Conservation (phyloP, 176 grass and related monocot species). For the Avena eriantha region DNA sequence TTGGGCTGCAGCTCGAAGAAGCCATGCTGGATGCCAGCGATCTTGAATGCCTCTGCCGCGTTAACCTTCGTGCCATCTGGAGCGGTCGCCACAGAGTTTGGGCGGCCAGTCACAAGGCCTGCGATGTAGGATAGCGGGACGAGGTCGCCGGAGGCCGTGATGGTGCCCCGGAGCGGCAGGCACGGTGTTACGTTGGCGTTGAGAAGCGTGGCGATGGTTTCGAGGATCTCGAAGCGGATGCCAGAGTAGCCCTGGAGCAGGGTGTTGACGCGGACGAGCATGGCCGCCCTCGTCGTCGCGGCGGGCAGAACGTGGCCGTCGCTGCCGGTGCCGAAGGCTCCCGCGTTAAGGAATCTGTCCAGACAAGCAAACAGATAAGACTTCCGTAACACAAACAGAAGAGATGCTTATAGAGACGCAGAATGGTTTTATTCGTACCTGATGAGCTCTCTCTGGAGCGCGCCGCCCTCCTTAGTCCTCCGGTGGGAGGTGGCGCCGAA, state of each 20-base stretch:
- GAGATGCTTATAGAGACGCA: too few relatives aligned
- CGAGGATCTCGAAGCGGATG: conserved; percentile 87
- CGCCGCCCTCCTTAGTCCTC: too few relatives aligned
- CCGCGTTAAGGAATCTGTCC: conserved; percentile 46
- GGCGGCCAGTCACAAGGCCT: conserved; percentile 68
- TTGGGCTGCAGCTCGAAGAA: conserved; percentile 93
- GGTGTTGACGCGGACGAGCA: conserved; percentile 91
- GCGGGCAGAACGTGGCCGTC: too few relatives aligned
- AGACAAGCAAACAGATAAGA: too few relatives aligned
- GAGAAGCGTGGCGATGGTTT: conserved; percentile 67
- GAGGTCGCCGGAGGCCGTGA: conserved; percentile 83
- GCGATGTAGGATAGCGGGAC: conserved; percentile 86
- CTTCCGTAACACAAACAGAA: too few relatives aligned
- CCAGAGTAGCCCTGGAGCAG: conserved; percentile 89
- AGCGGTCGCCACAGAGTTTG: conserved; percentile 49
- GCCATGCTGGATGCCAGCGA: conserved; percentile 55
- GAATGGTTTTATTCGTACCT: too few relatives aligned
- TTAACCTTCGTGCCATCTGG: conserved; percentile 46
- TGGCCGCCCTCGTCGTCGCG: too few relatives aligned
- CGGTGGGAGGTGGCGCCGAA: too few relatives aligned
- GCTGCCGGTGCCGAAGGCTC: conserved; percentile 63
- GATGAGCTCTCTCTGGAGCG: conserved; percentile 66
- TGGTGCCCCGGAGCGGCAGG: conserved; percentile 82
- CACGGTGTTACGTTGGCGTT: conserved; percentile 85
- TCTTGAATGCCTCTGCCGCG: conserved; percentile 61